These are phyloP conservation scores for Kazachstania africana DNA, from an alignment of 805 yeast genomes.

Conservation along the genomic window DNA sequence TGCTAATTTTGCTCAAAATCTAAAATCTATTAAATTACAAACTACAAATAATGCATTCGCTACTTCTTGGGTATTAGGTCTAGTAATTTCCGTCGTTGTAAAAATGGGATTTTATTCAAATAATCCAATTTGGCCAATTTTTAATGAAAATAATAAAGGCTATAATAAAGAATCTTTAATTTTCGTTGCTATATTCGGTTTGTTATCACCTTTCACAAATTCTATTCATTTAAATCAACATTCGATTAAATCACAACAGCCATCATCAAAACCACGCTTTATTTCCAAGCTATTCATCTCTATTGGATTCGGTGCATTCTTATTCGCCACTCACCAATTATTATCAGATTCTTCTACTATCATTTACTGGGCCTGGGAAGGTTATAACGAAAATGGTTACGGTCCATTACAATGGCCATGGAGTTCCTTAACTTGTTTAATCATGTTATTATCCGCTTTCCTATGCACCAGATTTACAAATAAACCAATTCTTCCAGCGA, in stretches of 20 bases:
- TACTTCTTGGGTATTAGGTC: conserved; percentile 39
- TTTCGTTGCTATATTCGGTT: conserved; percentile 38
- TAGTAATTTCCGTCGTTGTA: conserved; percentile 58
- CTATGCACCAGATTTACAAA: conserved; percentile 9
- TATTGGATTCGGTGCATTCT: conserved; percentile 63
- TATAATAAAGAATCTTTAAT: conserved; percentile 55
- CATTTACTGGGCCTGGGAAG: conserved; percentile 95
- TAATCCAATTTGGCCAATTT: conserved; percentile 93
- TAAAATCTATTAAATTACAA: conserved; percentile 30
- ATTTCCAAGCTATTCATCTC: conserved; percentile 24
- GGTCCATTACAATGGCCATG: conserved; percentile 59
- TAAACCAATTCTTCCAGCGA: conserved; percentile 17
- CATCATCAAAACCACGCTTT: conserved; percentile 8
- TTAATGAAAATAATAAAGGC: conserved; percentile 81
- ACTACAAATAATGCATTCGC: conserved; percentile 11
- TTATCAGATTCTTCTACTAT: conserved; percentile 76
- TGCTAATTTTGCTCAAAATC: conserved; percentile 46
- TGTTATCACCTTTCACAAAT: conserved; percentile 41
- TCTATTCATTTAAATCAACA: conserved; percentile 8
- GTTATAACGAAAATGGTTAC: conserved; percentile 80
- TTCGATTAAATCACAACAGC: conserved; percentile 1
- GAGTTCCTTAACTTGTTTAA: conserved; percentile 53
- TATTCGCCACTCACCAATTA: conserved; percentile 63
- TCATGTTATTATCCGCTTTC: conserved; percentile 47
- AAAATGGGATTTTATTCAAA: conserved; percentile 72